Base-by-base conservation (phyloP, 2,329 filamentous ascomycete genomes). In the Penicillium brasilianum region DNA sequence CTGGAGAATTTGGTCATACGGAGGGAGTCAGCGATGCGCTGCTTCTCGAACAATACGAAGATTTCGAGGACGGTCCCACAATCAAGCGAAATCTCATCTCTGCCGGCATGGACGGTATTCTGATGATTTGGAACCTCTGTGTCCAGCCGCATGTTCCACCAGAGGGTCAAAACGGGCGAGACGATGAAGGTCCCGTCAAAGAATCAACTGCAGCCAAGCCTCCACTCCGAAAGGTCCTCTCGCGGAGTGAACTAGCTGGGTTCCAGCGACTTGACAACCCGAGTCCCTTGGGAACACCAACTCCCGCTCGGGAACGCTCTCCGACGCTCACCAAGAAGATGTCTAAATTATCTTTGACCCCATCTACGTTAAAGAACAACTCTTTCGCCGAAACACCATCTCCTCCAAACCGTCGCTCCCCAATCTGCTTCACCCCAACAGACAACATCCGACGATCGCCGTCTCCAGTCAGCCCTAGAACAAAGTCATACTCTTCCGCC, bases 1-100 rank as follows among this genome's bases (percentile, higher is more conserved):
- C 93, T 54, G 88, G 92, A 43, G 95, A 98, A 78, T 97, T 93
- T 87, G 95, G 95, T 1, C 95, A 99, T 69, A 97, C 93, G 0
- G 93, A 97, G 73, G 90, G 93, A 9, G 92, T 99, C 65, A 96
- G 91, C 55, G 93, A 93, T 62, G 87, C 96, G 18, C 85, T 90
- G 4, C 79, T 97, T 18, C 75, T 94, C 11, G 86, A 90, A 57
- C 63, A 72, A 3, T 60, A 64, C 30, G 62, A 68, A 37, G 60
- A 71, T 55, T 62, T 76, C 8, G 72, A 74, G 43, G 84, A 86
- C 16, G 43, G 30, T 9, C 80, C 82, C 16, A 78, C 80, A 9
- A 39, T 41, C 28, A 74, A 74, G 57, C 76, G 73, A 49, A 78
- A 74, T 10, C 79, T 92, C 44, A 85, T 94, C 55, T 93, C 89